Conservation (phyloP, 371 early-diverging fungal genomes). For the Actinomortierella wolfii region DNA sequence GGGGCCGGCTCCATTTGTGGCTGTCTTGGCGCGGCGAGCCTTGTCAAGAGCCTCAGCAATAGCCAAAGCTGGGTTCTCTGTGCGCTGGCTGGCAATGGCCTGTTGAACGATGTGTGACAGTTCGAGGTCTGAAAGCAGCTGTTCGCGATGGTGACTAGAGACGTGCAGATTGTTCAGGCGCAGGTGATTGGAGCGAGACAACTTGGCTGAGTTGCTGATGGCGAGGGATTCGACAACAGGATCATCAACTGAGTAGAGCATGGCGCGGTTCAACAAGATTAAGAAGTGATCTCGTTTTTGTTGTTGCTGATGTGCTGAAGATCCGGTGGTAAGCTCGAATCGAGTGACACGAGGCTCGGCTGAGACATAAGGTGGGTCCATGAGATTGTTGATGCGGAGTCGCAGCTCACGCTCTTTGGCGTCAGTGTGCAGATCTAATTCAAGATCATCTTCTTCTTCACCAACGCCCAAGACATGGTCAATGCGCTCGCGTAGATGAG, state of each 20-base stretch:
- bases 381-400: constrained; percentile 16
- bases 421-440: background rate
- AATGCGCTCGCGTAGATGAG: constrained; percentile 14
- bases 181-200: background rate
- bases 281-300: constrained; percentile 15
- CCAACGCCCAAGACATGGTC: constrained; percentile 14
- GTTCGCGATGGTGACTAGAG: constrained; percentile 23
- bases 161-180: too few species aligned
- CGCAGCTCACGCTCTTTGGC: constrained; percentile 10
- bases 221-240: background rate
- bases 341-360: constrained; percentile 27
- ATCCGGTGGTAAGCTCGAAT: constrained; percentile 24
- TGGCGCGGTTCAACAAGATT: constrained; percentile 28
- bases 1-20: background rate
- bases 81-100: constrained; percentile 11
- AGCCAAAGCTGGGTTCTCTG: constrained; percentile 28
- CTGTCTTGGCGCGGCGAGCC: constrained; percentile 10
- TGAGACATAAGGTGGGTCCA: constrained; percentile 30
- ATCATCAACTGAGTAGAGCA: constrained; percentile 14
- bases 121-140: constrained; percentile 32
- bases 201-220: background rate
- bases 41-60: constrained; percentile 24
- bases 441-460: constrained; percentile 2
- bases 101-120: constrained; percentile 22
- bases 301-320: background rate